Evolutionary conservation across 2,329 filamentous ascomycete species (phyloP).

Genomic region (Huntiella omanensis): DNA sequence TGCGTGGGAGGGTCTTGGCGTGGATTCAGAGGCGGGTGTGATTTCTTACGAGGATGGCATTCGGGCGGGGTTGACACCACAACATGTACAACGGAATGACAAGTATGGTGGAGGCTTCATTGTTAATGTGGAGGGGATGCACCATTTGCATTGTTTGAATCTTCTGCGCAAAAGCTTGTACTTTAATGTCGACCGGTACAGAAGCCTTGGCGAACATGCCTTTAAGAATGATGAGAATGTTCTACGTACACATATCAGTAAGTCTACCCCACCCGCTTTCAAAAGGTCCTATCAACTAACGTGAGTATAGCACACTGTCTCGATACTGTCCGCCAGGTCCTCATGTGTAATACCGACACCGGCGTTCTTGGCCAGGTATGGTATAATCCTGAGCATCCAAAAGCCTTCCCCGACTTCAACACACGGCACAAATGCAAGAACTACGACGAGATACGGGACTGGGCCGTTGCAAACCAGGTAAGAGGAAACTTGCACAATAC

Average conservation of each 20-base stretch:
- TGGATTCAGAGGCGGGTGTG: slow-evolving; percentile 27
- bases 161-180: slow-evolving; percentile 37
- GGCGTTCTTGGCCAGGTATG: slow-evolving; percentile 43
- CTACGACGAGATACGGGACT: slow-evolving; percentile 31
- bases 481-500: not conserved
- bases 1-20: slow-evolving; percentile 29
- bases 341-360: slow-evolving; percentile 44
- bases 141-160: slow-evolving; percentile 43
- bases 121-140: slow-evolving; percentile 37
- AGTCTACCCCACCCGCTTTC: not conserved
- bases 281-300: not conserved
- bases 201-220: slow-evolving; percentile 26
- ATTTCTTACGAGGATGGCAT: slow-evolving; percentile 30
- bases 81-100: slow-evolving; percentile 35
- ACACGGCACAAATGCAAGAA: slow-evolving; percentile 40
- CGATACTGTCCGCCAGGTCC: slow-evolving; percentile 40
- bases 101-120: slow-evolving; percentile 40
- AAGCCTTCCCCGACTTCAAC: slow-evolving; percentile 42
- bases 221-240: slow-evolving; percentile 37
- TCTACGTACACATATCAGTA: slow-evolving; percentile 36
- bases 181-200: slow-evolving; percentile 42
- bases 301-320: slow-evolving; percentile 33
- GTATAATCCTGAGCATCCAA: slow-evolving; percentile 26
- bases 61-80: slow-evolving; percentile 28
- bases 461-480: slow-evolving; percentile 34